Base-by-base conservation (phyloP, 345 rosid genomes). In the Camelina neglecta region DNA sequence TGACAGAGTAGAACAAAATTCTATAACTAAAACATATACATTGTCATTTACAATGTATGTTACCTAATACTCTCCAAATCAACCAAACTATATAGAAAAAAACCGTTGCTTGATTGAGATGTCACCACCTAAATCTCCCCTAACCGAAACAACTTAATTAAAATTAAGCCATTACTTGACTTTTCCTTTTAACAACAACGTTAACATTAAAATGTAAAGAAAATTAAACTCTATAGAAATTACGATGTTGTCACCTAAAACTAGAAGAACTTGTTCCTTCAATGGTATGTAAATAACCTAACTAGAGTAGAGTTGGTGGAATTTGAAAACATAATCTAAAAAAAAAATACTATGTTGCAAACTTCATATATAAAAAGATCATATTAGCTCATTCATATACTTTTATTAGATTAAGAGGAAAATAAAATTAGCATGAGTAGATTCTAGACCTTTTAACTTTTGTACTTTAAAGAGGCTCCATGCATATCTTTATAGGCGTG, bases 401-500 rank as follows among this genome's bases (percentile, higher is more conserved):
- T 31, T 71, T 71, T 49, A 4, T 60, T 18, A 38, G 9, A 48
- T 48, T 48, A 23, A 26, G 18, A 2, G 7, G 1, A 3, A 41
- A 11, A 72, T 4, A 3, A 11, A 31, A 6, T 6, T 10, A 23
- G 39, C 23, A n/a, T 57, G 72, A 60, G 51, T 76, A 64, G 71
- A 78, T 65, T 72, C 77, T 66, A 59, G 21, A 45, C 47, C 36
- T 59, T 74, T 41, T 51, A 72, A 72, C 77, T 72, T 78, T 72
- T 72, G 73, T 24, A 72, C 77, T 72, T 72, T 58, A 72, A 78
- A 78, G 69, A 67, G 45, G 72, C 44, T 72, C 13, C 74, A 78
- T 59, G 77, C 77, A 72, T 66, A 66, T 66, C 73, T 78, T 78
- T 78, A 65, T 41, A 60, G 72, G 76, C 77, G 77, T 78, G 81